Evolutionary conservation across 257 asterid species (phyloP).

Genomic region (Hygrophila difformis): DNA sequence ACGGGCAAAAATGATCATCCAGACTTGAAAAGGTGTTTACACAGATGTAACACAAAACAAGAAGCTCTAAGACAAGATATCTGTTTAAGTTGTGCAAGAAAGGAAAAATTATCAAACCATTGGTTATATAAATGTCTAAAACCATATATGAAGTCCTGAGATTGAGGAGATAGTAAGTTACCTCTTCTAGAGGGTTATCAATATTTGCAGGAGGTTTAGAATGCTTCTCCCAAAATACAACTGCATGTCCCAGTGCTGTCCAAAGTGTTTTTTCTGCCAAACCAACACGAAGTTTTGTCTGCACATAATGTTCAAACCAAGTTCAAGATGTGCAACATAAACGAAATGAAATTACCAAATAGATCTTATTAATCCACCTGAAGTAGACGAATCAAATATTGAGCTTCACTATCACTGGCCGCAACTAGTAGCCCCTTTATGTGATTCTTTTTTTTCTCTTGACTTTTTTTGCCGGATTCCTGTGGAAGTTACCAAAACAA

Average conservation of each 20-base stretch:
- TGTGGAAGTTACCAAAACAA: conserved; percentile 19
- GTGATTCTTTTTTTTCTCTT: conserved; percentile 81
- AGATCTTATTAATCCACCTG: conserved; percentile 42
- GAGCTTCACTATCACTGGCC: conserved; percentile 96
- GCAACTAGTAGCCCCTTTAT: conserved; percentile 85
- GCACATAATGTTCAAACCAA: conserved; percentile 35
- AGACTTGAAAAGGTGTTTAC: no score
- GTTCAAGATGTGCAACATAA: conserved; percentile 19
- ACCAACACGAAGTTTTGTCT: conserved; percentile 87
- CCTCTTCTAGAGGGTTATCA: conserved; percentile 71
- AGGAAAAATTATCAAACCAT: not conserved
- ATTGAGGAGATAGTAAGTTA: conserved; percentile 18
- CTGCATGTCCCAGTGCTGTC: conserved; percentile 81
- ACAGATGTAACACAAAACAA: no score
- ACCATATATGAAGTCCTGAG: not conserved
- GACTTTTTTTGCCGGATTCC: conserved; percentile 98
- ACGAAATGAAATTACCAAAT: conserved; percentile 10
- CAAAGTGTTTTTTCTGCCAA: conserved; percentile 87
- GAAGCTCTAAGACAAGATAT: not conserved
- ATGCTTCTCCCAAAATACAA: conserved; percentile 56
- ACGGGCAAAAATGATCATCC: no score
- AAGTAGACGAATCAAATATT: conserved; percentile 86
- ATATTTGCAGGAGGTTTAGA: conserved; percentile 46
- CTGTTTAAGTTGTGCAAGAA: not conserved
- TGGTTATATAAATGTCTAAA: not conserved